Evolutionary conservation across 2,329 filamentous ascomycete genomes (phyloP).

Genomic region (Diaporthe ilicicola): DNA sequence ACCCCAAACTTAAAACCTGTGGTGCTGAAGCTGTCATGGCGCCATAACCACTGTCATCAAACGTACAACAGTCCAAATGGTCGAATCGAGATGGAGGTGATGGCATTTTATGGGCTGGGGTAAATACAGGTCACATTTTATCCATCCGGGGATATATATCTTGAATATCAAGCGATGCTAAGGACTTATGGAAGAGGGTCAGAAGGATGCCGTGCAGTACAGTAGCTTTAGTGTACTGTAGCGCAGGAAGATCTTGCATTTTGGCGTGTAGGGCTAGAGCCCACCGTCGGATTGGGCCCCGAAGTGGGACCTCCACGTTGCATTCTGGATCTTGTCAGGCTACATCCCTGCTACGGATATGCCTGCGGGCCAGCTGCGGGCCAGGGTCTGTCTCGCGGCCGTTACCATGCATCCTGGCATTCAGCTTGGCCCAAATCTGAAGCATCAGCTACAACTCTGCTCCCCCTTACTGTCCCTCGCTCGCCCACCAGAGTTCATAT

Average conservation of each 20-base stretch:
- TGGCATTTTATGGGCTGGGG: no score
- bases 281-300: neutral
- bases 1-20: constrained; percentile 3
- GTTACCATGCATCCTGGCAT: constrained; percentile 2
- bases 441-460: constrained; percentile 15
- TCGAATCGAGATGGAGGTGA: no score
- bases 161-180: no score
- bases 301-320: constrained; percentile 15
- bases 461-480: neutral
- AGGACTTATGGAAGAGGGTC: no score
- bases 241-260: no score
- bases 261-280: constrained; percentile 13
- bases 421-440: constrained; percentile 18
- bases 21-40: neutral
- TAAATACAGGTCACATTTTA: neutral
- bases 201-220: neutral
- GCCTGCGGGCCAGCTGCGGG: neutral
- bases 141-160: neutral
- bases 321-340: constrained; percentile 11
- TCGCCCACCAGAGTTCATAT: neutral
- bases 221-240: neutral
- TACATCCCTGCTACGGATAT: neutral
- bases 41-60: neutral
- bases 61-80: neutral
- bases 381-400: constrained; percentile 14